A percentile compares a stretch with the other conserved stretches of the same genome.
Conservation (phyloP, 148 eudicot species). For the Fagopyrum homotropicum region DNA sequence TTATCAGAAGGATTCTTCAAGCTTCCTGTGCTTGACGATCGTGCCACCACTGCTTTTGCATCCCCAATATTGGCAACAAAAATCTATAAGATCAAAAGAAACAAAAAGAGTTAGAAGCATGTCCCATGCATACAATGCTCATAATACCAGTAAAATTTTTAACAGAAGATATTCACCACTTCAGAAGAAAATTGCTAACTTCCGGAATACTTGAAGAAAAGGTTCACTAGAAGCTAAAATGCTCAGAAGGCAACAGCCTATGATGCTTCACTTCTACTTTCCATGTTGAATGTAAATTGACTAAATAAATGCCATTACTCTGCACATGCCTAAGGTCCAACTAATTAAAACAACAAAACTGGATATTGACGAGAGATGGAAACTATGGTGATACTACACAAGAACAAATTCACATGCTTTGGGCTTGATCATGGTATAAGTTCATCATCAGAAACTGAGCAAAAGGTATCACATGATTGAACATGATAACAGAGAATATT, state of each 20-base stretch:
- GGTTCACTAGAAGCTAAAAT: not conserved
- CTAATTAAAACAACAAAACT: not conserved
- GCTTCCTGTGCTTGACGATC: constrained; percentile 37
- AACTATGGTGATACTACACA: not conserved
- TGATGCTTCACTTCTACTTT: not conserved
- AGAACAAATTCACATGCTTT: not conserved
- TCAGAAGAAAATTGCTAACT: not conserved
- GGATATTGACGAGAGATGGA: not conserved
- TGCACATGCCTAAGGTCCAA: not conserved
- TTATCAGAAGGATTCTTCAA: constrained; percentile 24
- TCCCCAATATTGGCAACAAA: constrained; percentile 92
- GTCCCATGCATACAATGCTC: not conserved
- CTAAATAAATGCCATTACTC: not conserved
- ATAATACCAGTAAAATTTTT: not conserved
- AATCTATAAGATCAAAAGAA: constrained; percentile 33
- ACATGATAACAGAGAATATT: not conserved
- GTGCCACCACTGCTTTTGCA: constrained; percentile 85
- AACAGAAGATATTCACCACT: not conserved
- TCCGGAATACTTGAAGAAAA: not conserved
- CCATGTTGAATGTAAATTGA: not conserved
- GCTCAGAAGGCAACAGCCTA: not conserved
- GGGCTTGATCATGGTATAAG: not conserved
- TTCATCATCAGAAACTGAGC: not conserved
- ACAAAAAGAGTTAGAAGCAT: not conserved
- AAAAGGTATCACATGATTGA: not conserved